These are phyloP conservation scores for Neoconidiobolus thromboides DNA, from an alignment of 371 early-diverging fungal genomes.

Conservation along the genomic window DNA sequence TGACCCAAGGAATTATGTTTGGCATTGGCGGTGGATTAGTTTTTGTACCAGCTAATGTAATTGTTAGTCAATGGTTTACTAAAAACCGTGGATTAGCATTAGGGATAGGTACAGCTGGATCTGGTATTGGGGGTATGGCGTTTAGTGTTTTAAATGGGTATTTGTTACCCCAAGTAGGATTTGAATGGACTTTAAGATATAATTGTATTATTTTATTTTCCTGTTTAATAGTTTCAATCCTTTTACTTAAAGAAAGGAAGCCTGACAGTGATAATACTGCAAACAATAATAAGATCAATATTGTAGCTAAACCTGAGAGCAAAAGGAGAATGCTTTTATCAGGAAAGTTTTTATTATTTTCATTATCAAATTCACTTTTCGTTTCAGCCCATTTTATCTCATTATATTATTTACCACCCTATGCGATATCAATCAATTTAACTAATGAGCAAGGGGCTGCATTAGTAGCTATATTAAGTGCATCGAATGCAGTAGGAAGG, in stretches of 20 bases:
- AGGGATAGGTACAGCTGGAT: slow-evolving; percentile 40
- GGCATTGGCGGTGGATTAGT: slow-evolving; percentile 35
- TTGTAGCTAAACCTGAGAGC: neutral
- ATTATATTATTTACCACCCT: slow-evolving; percentile 17
- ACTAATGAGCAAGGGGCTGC: slow-evolving; percentile 18
- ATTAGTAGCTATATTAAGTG: slow-evolving; percentile 27
- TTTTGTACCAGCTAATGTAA: slow-evolving; percentile 21
- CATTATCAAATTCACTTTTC: slow-evolving; percentile 12
- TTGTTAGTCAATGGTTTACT: slow-evolving; percentile 36
- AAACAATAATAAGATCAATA: neutral
- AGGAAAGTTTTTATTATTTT: neutral
- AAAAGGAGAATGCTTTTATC: neutral
- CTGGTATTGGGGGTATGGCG: slow-evolving; percentile 37
- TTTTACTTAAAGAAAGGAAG: neutral
- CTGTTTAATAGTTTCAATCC: slow-evolving; percentile 9
- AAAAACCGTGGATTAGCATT: slow-evolving; percentile 33
- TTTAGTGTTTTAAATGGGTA: slow-evolving; percentile 14
- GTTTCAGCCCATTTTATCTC: slow-evolving; percentile 15
- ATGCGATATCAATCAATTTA: slow-evolving; percentile 16
- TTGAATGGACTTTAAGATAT: slow-evolving; percentile 14
- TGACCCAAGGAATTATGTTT: slow-evolving; percentile 48
- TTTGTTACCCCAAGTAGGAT: slow-evolving; percentile 12
- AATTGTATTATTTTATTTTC: slow-evolving; percentile 9
- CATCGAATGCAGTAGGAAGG: slow-evolving; percentile 29
- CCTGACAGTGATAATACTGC: neutral